Evolutionary conservation across 2,329 filamentous ascomycete genomes (phyloP).

Genomic region (Alternaria atra): DNA sequence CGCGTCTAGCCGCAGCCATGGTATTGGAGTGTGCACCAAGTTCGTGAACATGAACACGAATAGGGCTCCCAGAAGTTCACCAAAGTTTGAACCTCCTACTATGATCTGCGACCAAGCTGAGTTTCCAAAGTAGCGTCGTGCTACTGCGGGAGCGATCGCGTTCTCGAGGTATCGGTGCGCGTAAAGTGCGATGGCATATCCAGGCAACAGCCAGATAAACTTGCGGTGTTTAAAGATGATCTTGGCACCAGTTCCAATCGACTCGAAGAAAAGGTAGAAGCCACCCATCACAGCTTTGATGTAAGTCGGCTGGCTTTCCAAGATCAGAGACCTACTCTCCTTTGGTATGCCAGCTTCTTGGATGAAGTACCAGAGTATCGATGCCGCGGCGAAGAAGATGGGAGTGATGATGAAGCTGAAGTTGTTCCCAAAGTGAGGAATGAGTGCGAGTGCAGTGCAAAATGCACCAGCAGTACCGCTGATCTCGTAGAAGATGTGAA

Average conservation of each 20-base stretch:
- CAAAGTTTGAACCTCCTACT: slow-evolving; percentile 61
- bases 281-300: slow-evolving; percentile 51
- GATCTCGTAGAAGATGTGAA: slow-evolving; percentile 61
- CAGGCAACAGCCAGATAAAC: slow-evolving; percentile 61
- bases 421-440: slow-evolving; percentile 62
- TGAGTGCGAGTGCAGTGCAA: slow-evolving; percentile 60
- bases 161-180: slow-evolving; percentile 63
- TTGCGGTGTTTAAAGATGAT: slow-evolving; percentile 59
- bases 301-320: slow-evolving; percentile 46
- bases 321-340: slow-evolving; percentile 31
- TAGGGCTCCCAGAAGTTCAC: slow-evolving; percentile 60
- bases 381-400: slow-evolving; percentile 57
- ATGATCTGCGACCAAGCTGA: slow-evolving; percentile 62
- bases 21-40: slow-evolving; percentile 59
- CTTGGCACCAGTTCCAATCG: slow-evolving; percentile 56
- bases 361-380: slow-evolving; percentile 59
- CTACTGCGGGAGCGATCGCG: slow-evolving; percentile 57
- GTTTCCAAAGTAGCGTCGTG: slow-evolving; percentile 58
- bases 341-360: slow-evolving; percentile 49
- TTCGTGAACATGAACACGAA: slow-evolving; percentile 62
- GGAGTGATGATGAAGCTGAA: slow-evolving; percentile 62
- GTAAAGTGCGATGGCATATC: slow-evolving; percentile 61
- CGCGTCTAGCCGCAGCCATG: slow-evolving; percentile 61
- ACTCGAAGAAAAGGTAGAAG: slow-evolving; percentile 58
- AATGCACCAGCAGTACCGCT: slow-evolving; percentile 60